Conservation (phyloP, 108 stramenopile species). For the Cyclotella choctawhatcheeana region DNA sequence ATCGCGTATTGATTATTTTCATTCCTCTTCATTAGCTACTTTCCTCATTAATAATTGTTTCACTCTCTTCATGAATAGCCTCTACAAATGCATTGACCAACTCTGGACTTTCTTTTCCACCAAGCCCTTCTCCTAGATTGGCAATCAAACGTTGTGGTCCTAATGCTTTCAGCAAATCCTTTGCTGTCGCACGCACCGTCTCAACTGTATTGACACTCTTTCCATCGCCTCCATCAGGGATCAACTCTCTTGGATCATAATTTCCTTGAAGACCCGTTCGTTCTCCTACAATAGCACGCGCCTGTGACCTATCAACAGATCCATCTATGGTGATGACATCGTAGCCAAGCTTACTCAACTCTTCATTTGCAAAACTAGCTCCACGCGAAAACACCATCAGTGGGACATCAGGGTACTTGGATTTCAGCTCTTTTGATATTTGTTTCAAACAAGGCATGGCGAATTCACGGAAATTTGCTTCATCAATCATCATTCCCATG, state of each 20-base stretch:
- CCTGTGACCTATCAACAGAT: slow-evolving; percentile 67
- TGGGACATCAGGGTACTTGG: slow-evolving; percentile 88
- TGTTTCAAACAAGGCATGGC: slow-evolving; percentile 87
- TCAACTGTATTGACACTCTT: slow-evolving; percentile 69
- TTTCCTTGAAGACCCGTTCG: slow-evolving; percentile 87
- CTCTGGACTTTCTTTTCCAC: slow-evolving; percentile 90
- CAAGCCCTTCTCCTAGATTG: slow-evolving; percentile 94
- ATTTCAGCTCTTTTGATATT: slow-evolving; percentile 78
- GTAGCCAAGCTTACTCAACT: slow-evolving; percentile 71
- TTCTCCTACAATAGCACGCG: slow-evolving; percentile 63
- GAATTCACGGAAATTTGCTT: slow-evolving; percentile 77
- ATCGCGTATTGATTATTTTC: neutral
- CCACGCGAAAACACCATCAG: slow-evolving; percentile 94
- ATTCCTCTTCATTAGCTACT: neutral
- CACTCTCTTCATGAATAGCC: slow-evolving; percentile 89
- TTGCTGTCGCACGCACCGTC: slow-evolving; percentile 74
- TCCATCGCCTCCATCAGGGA: slow-evolving; percentile 37
- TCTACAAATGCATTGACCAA: slow-evolving; percentile 89
- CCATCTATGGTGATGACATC: slow-evolving; percentile 96
- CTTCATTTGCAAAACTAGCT: slow-evolving; percentile 77
- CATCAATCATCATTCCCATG: slow-evolving; percentile 96
- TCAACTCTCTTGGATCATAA: slow-evolving; percentile 87
- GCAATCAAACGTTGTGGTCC: slow-evolving; percentile 93
- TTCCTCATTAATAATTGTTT: slow-evolving; percentile 62
- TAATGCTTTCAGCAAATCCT: slow-evolving; percentile 75